These are phyloP conservation scores for Musa balbisiana DNA, from an alignment of 202 grass and related monocot genomes.

Conservation along the genomic window DNA sequence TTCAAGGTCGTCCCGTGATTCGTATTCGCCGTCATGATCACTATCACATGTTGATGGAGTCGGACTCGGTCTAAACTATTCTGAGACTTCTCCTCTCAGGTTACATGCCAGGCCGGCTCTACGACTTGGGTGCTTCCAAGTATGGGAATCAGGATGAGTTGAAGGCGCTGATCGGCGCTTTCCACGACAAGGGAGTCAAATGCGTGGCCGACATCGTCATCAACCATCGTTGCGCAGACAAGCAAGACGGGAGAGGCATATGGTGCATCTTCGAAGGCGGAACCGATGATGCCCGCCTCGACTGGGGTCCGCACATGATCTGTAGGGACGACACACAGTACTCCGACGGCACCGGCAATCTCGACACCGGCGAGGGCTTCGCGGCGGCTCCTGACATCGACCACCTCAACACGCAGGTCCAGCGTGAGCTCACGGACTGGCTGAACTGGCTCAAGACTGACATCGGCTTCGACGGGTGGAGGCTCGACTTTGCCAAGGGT, in stretches of 20 bases:
- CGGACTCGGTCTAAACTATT: no score
- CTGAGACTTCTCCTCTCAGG: constrained; percentile 5
- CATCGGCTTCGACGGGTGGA: no score
- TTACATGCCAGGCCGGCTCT: constrained; percentile 70
- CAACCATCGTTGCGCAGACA: constrained; percentile 71
- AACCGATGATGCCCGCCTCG: constrained; percentile 36
- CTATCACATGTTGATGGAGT: no score
- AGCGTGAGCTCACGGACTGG: no score
- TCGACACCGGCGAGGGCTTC: no score
- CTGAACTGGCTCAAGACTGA: no score
- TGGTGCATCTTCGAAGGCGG: constrained; percentile 85
- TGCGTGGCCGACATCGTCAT: constrained; percentile 71
- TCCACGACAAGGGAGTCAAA: constrained; percentile 43
- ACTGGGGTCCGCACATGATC: neutral
- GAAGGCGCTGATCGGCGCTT: constrained; percentile 34
- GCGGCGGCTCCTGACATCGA: no score
- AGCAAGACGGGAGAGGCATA: constrained; percentile 59
- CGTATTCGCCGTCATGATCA: no score
- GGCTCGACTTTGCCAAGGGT: no score
- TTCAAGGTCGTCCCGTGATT: neutral
- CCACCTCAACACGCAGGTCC: no score
- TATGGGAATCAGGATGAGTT: constrained; percentile 53
- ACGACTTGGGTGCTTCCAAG: constrained; percentile 63
- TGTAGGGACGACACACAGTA: neutral
- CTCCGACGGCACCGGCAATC: constrained; percentile 36